Conservation (phyloP, 2,329 filamentous ascomycete genomes). For the Corinectria fuckeliana region DNA sequence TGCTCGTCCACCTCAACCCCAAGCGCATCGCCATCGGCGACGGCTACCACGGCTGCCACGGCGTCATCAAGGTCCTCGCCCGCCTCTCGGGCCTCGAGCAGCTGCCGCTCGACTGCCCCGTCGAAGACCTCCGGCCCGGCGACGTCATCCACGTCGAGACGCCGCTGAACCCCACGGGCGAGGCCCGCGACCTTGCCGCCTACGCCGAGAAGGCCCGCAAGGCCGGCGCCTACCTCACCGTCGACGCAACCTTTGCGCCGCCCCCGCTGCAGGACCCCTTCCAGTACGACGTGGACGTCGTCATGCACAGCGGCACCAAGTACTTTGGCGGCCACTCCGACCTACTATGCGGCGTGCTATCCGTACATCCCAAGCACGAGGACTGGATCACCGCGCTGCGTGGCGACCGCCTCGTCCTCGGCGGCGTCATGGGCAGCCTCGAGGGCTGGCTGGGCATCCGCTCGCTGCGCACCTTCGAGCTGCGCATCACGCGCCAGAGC, state of each 20-base stretch:
- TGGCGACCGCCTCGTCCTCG: constrained; percentile 76
- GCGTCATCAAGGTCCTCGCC: constrained; percentile 75
- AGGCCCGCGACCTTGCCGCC: constrained; percentile 73
- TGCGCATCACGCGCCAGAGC: constrained; percentile 81
- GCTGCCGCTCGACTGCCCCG: constrained; percentile 72
- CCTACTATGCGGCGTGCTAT: constrained; percentile 85
- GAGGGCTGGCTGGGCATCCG: constrained; percentile 93
- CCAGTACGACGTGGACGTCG: constrained; percentile 76
- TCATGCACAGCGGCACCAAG: constrained; percentile 95
- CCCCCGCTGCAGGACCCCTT: constrained; percentile 91
- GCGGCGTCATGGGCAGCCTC: constrained; percentile 84
- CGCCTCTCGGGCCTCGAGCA: constrained; percentile 78
- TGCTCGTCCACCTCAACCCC: constrained; percentile 85
- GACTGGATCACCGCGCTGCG: constrained; percentile 68
- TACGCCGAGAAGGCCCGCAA: constrained; percentile 77
- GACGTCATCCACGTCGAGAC: constrained; percentile 94
- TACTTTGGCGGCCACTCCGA: constrained; percentile 97
- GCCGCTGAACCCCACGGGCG: constrained; percentile 88
- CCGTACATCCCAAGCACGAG: constrained; percentile 60
- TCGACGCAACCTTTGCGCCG: constrained; percentile 93
- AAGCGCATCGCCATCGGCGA: constrained; percentile 80
- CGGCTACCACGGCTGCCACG: constrained; percentile 94
- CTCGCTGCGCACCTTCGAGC: constrained; percentile 82
- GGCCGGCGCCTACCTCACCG: constrained; percentile 76
- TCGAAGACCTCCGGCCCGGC: constrained; percentile 71